Conservation (phyloP, 768 basidiomycete species). For the Mycena maculata region DNA sequence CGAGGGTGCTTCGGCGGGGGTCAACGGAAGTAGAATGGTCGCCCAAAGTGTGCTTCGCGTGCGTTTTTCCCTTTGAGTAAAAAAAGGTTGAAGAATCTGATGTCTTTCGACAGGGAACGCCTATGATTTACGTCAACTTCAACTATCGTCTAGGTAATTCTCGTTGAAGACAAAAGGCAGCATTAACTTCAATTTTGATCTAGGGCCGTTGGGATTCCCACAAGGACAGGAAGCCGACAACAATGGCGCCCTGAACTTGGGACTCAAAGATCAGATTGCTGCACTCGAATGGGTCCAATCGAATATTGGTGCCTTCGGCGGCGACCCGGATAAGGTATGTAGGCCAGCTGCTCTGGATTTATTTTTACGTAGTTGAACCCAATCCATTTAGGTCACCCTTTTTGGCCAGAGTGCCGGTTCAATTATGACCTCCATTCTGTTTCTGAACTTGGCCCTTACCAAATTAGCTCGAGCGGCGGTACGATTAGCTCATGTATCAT, state of each 20-base stretch:
- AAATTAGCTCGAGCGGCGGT: constrained; percentile 46
- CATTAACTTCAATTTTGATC: no score
- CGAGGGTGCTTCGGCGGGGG: no score
- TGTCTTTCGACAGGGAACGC: background rate
- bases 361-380: background rate
- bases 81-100: background rate
- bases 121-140: background rate
- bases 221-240: background rate
- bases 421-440: constrained; percentile 7
- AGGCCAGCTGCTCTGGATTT: background rate
- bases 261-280: background rate
- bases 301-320: background rate
- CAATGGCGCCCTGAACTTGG: background rate
- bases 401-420: constrained; percentile 42
- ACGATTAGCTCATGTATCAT: constrained; percentile 7
- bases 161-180: no score
- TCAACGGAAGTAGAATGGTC: background rate
- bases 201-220: background rate
- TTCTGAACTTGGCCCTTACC: constrained; percentile 38
- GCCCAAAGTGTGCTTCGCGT: no score
- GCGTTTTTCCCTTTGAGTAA: no score
- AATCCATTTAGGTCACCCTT: constrained; percentile 43
- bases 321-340: background rate
- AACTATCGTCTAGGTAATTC: background rate
- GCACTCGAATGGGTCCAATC: background rate